Evolutionary conservation across 2,329 filamentous ascomycete species (phyloP).

Genomic region (Lojkania enalia): DNA sequence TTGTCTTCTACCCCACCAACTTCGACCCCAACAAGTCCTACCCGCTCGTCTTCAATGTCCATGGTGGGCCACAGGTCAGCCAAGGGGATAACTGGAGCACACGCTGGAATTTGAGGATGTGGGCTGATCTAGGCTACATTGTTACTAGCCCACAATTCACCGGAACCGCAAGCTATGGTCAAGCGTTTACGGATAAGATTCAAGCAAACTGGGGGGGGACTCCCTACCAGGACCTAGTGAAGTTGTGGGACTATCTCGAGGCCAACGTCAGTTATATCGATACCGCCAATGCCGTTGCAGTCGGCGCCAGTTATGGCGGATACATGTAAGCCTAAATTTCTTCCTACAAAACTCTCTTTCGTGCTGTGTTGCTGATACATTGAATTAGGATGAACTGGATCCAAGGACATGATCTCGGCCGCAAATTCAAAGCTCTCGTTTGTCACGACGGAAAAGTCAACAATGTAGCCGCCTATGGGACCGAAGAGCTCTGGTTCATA

Average conservation of each 20-base stretch:
- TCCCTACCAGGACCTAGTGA: conserved; percentile 81
- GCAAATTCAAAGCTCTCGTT: conserved; percentile 84
- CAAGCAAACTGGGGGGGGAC: conserved; percentile 78
- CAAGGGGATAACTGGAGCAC: conserved; percentile 77
- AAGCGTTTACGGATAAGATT: conserved; percentile 76
- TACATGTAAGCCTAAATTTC: conserved; percentile 39
- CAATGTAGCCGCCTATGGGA: conserved; percentile 51
- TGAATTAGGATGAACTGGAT: conserved; percentile 68
- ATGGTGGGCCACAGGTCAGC: conserved; percentile 78
- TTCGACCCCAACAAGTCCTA: conserved; percentile 75
- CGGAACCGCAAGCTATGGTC: conserved; percentile 79
- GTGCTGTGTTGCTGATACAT: neutral
- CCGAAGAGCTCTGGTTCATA: conserved; percentile 58
- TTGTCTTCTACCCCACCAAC: conserved; percentile 64
- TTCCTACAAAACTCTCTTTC: neutral
- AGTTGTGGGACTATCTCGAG: conserved; percentile 74
- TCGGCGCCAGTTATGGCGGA: conserved; percentile 62
- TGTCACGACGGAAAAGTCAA: conserved; percentile 85
- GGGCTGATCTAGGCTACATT: conserved; percentile 85
- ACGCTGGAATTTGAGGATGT: conserved; percentile 82
- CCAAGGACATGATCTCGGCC: conserved; percentile 79
- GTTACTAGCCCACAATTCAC: conserved; percentile 82
- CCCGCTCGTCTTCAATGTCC: conserved; percentile 76
- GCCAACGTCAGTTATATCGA: conserved; percentile 69
- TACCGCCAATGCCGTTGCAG: conserved; percentile 68